Conservation (phyloP, 805 yeast species). For the Lachancea sp. region DNA sequence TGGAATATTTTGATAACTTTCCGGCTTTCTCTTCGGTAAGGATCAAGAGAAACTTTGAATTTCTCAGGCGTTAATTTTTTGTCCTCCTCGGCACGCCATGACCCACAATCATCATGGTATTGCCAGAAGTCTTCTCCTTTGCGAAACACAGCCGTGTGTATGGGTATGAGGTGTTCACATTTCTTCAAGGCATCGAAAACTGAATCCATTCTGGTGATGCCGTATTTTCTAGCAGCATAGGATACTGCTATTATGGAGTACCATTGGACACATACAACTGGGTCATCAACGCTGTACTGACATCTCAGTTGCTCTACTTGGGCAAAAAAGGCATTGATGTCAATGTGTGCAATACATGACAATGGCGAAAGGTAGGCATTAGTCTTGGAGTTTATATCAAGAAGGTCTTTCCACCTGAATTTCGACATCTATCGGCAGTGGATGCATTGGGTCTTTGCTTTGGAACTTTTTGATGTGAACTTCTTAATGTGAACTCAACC, state of each 20-base stretch:
- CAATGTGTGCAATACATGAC: slow-evolving; percentile 77
- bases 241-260: slow-evolving; percentile 80
- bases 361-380: slow-evolving; percentile 59
- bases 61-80: slow-evolving; percentile 52
- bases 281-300: slow-evolving; percentile 57
- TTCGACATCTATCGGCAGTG: slow-evolving; percentile 30
- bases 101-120: slow-evolving; percentile 43
- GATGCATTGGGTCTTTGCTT: not conserved
- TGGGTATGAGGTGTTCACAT: slow-evolving; percentile 70
- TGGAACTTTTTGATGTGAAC: not conserved
- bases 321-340: slow-evolving; percentile 92
- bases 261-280: slow-evolving; percentile 96
- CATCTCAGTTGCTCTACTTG: slow-evolving; percentile 83
- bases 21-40: slow-evolving; percentile 81
- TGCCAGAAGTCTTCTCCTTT: slow-evolving; percentile 84
- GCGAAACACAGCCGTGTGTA: slow-evolving; percentile 91
- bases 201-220: slow-evolving; percentile 72
- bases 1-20: slow-evolving; percentile 65
- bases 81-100: slow-evolving; percentile 35
- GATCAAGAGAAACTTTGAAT: slow-evolving; percentile 85
- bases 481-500: not conserved
- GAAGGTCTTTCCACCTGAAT: slow-evolving; percentile 45
- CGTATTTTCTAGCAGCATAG: slow-evolving; percentile 81
- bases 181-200: slow-evolving; percentile 60
- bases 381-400: slow-evolving; percentile 40